Conservation (phyloP, 179 eudicot species). For the Beta macrorhiza region DNA sequence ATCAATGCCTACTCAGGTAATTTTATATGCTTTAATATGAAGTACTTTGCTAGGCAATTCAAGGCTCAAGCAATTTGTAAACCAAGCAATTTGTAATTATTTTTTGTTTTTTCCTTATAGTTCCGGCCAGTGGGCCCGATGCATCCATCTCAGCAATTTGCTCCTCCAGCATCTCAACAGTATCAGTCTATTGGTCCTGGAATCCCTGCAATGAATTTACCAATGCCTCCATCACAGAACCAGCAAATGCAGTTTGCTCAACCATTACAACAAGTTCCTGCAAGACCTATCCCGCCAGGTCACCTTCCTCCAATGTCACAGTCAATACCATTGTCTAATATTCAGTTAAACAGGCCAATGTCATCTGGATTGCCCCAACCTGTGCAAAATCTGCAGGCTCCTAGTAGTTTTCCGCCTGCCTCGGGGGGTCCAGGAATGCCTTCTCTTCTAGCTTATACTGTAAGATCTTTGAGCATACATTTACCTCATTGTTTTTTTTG, state of each 20-base stretch:
- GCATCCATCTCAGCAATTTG: slow-evolving; percentile 58
- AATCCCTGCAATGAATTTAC: slow-evolving; percentile 45
- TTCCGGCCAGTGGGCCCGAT: slow-evolving; percentile 58
- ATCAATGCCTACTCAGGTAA: slow-evolving; percentile 72
- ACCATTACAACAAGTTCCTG: slow-evolving; percentile 53
- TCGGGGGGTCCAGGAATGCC: slow-evolving; percentile 51
- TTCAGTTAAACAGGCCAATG: slow-evolving; percentile 49
- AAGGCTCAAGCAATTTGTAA: too few relatives aligned
- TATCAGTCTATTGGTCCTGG: slow-evolving; percentile 55
- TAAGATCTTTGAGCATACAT: slow-evolving; percentile 37
- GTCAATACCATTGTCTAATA: slow-evolving; percentile 49
- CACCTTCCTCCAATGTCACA: slow-evolving; percentile 47
- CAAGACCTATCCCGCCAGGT: slow-evolving; percentile 51
- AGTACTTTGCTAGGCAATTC: neutral
- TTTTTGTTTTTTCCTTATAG: slow-evolving; percentile 39
- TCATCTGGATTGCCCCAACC: slow-evolving; percentile 48
- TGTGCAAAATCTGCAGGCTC: slow-evolving; percentile 49
- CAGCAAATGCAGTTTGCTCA: slow-evolving; percentile 70
- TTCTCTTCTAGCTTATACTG: slow-evolving; percentile 52
- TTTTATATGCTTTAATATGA: slow-evolving; percentile 12
- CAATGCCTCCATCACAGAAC: slow-evolving; percentile 52
- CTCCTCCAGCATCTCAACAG: slow-evolving; percentile 59
- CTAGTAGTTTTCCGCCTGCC: slow-evolving; percentile 47
- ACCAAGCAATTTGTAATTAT: neutral
- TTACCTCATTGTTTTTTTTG: slow-evolving; percentile 5